These are phyloP conservation scores for Dicorynia guianensis DNA, from an alignment of 306 rosid species.

Conservation along the genomic window DNA sequence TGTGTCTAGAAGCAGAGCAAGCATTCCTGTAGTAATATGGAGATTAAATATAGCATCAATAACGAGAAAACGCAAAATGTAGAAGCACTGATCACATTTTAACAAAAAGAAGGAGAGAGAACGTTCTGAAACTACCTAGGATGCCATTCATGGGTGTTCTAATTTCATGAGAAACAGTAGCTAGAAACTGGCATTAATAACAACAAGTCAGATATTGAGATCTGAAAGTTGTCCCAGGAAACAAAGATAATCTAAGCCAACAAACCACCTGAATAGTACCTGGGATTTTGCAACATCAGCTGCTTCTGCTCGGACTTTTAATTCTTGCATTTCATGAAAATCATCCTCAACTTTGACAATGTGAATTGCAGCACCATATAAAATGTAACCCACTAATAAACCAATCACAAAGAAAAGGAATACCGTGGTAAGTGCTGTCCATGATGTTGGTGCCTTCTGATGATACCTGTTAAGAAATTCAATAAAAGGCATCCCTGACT, in stretches of 20 bases:
- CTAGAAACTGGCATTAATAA: constrained; percentile 75
- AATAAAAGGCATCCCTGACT: constrained; percentile 37
- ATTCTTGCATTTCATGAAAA: constrained; percentile 72
- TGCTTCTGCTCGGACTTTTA: constrained; percentile 89
- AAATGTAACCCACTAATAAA: constrained; percentile 81
- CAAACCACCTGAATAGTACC: constrained; percentile 55
- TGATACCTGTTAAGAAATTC: constrained; percentile 75
- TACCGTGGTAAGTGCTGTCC: constrained; percentile 75
- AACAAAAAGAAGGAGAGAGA: constrained; percentile 20
- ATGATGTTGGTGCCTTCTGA: constrained; percentile 81
- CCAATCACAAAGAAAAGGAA: constrained; percentile 81
- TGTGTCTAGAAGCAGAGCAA: constrained; percentile 88
- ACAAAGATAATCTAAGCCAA: constrained; percentile 29
- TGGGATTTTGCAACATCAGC: constrained; percentile 97
- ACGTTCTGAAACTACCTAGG: constrained; percentile 63
- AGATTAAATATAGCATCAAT: constrained; percentile 22
- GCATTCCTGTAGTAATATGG: constrained; percentile 78
- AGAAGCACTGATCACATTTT: not conserved
- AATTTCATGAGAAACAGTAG: constrained; percentile 98
- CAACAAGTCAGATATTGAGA: constrained; percentile 29
- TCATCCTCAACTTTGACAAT: constrained; percentile 97
- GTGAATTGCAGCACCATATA: constrained; percentile 91
- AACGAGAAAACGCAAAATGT: constrained; percentile 11
- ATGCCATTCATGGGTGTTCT: constrained; percentile 99
- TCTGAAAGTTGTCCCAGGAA: constrained; percentile 30